These are phyloP conservation scores for Boletus sensibilis DNA, from an alignment of 768 basidiomycete genomes.

Conservation along the genomic window DNA sequence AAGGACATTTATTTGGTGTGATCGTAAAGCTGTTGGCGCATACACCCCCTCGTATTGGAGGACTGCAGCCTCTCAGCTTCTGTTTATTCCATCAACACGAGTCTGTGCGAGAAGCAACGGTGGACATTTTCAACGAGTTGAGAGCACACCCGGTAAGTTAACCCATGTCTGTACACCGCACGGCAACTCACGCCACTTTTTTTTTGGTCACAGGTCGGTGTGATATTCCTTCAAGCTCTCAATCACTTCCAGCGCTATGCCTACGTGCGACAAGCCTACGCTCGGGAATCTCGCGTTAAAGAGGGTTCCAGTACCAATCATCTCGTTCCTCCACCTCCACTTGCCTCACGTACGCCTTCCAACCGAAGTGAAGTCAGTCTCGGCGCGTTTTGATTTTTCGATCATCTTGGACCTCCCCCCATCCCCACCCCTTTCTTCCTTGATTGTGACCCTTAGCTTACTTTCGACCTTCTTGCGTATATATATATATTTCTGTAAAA, in stretches of 20 bases:
- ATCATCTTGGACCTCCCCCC: neutral
- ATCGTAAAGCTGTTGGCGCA: constrained; percentile 70
- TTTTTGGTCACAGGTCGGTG: constrained; percentile 58
- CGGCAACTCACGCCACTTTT: constrained; percentile 1
- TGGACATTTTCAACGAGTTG: constrained; percentile 82
- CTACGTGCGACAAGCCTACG: constrained; percentile 79
- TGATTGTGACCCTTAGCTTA: constrained; percentile 22
- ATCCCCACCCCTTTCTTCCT: neutral
- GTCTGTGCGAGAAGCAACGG: constrained; percentile 69
- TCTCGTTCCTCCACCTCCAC: constrained; percentile 33
- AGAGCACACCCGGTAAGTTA: constrained; percentile 68
- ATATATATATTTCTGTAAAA: constrained; percentile 11
- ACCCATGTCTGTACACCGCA: neutral
- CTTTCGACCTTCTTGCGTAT: constrained; percentile 32
- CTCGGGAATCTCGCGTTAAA: constrained; percentile 47
- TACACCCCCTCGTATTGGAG: constrained; percentile 73
- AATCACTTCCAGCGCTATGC: constrained; percentile 91
- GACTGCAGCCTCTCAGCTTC: constrained; percentile 82
- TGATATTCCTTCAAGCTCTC: constrained; percentile 70
- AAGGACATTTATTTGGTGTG: neutral
- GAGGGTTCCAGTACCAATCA: constrained; percentile 31
- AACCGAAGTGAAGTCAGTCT: constrained; percentile 48
- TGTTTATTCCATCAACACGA: constrained; percentile 89
- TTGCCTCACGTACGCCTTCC: constrained; percentile 41
- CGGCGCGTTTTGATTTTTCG: constrained; percentile 29